phyloP scores from a whole-genome alignment of 1,284 basidiomycete species.

The Erythrobasidium hasegawianum region DNA sequence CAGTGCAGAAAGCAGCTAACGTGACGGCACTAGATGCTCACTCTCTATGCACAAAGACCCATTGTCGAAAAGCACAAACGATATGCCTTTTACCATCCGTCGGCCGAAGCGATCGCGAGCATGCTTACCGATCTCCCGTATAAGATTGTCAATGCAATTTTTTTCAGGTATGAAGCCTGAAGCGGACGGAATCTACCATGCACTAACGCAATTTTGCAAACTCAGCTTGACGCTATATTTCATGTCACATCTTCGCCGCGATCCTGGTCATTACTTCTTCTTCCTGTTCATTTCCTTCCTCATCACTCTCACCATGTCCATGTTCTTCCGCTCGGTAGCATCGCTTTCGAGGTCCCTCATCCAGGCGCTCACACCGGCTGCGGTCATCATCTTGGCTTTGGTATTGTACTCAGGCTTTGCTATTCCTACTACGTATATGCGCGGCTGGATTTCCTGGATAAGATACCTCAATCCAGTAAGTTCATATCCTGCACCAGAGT shows the following conservation, averaged over 20 bases:
- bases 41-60: slow-evolving; percentile 54
- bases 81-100: slow-evolving; percentile 53
- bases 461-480: slow-evolving; percentile 53
- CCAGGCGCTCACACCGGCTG: slow-evolving; percentile 52
- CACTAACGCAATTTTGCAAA: no score
- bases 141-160: slow-evolving; percentile 55
- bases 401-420: slow-evolving; percentile 55
- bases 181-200: no score
- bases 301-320: slow-evolving; percentile 52
- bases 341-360: slow-evolving; percentile 51
- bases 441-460: slow-evolving; percentile 55
- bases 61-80: slow-evolving; percentile 52
- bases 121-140: slow-evolving; percentile 55
- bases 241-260: slow-evolving; percentile 58
- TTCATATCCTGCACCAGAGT: no score
- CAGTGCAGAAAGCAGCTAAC: no score
- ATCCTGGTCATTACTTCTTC: slow-evolving; percentile 60
- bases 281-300: slow-evolving; percentile 49
- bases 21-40: slow-evolving; percentile 46
- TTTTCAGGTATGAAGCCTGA: no score
- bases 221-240: slow-evolving; percentile 63
- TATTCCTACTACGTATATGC: slow-evolving; percentile 47
- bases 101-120: slow-evolving; percentile 52
- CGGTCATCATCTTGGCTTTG: slow-evolving; percentile 46
- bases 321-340: slow-evolving; percentile 54